Evolutionary conservation across 352 stramenopile species (phyloP), one percentile per base, ranked within the genome.

Genomic region (Phytopythium chamaehyphon): DNA sequence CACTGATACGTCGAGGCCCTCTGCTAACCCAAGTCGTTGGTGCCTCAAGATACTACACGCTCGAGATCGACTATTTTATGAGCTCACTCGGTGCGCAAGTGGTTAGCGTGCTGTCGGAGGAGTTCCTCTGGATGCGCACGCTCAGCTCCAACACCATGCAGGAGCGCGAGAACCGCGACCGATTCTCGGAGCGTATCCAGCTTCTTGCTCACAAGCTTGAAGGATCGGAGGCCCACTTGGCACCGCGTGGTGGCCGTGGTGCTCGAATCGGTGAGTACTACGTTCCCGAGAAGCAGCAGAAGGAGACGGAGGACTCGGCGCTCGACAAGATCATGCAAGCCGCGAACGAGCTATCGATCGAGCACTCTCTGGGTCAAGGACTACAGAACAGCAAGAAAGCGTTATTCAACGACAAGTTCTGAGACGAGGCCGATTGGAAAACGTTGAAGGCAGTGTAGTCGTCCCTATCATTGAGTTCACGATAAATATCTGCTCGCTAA

Each of bases 11-110:
- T 33, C 5, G 28, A 33, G 9, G 5, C 28, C 5, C 5, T 33
- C 5, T 33, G 28, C 28, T 33, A 33, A 33, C 9, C 5, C 5
- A 33, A 9, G 28, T 5, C 5, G 28, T 33, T 5, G 28, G 9
- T 33, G 5, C 28, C 5, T 9, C 5, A 33, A 86, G 74, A 23
- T 98, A 98, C 69, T 98, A 98, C 71, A 84, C 86, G 55, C 72
- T 98, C 2, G 72, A 97, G 53, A 88, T 98, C 26, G 93, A 98
- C 62, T 98, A 99, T 71, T 98, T 98, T 70, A 98, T 98, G 91
- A 97, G 82, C 49, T 82, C 73, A 14, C 67, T 97, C 18, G 89
- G 90, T 8, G 89, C 90, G 11, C 83, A 90, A 54, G 90, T 98
- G 23, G 83, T 98, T 50, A 91, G 78, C 62, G 78, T 96, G 23